A percentile compares a stretch with the other conserved stretches of the same genome.
phyloP scores from a whole-genome alignment of 805 yeast genomes.

The Sugiyamaella mastotermitis region DNA sequence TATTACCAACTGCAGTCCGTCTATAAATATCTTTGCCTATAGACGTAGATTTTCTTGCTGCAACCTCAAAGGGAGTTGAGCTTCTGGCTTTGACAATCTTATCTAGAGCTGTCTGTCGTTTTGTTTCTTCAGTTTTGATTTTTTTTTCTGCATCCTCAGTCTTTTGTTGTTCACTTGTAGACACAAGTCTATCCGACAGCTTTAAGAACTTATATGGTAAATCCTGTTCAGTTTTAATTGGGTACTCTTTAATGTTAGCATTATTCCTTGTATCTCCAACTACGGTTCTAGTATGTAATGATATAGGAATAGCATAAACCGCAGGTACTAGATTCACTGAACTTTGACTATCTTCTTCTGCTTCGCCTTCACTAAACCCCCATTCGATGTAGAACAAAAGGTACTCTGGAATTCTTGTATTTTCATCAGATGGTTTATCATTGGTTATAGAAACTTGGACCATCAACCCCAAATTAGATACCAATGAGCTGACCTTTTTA shows the following conservation, averaged over 20 bases:
- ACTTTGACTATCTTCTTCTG: background rate
- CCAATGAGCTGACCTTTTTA: background rate
- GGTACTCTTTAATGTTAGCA: background rate
- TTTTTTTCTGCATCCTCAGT: no score
- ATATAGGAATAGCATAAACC: background rate
- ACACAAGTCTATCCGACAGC: no score
- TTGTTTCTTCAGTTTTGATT: no score
- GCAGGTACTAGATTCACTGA: background rate
- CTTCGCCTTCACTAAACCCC: background rate
- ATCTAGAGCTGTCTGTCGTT: no score
- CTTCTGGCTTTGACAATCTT: background rate
- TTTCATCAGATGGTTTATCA: background rate
- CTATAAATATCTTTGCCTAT: no score
- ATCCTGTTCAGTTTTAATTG: background rate
- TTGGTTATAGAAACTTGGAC: background rate
- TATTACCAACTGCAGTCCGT: slow-evolving; percentile 3
- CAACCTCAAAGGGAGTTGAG: slow-evolving; percentile 9
- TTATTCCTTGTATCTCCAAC: background rate
- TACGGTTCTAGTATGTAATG: background rate
- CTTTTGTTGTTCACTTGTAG: no score
- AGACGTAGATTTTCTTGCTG: slow-evolving; percentile 6
- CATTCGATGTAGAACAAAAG: background rate
- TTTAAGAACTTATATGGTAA: no score
- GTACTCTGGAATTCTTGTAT: slow-evolving; percentile 1
- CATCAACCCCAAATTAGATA: slow-evolving; percentile 3